A percentile compares a stretch with the other conserved stretches of the same genome.
These are phyloP conservation scores for Clavispora fructus DNA, from an alignment of 805 yeast genomes.

Conservation along the genomic window DNA sequence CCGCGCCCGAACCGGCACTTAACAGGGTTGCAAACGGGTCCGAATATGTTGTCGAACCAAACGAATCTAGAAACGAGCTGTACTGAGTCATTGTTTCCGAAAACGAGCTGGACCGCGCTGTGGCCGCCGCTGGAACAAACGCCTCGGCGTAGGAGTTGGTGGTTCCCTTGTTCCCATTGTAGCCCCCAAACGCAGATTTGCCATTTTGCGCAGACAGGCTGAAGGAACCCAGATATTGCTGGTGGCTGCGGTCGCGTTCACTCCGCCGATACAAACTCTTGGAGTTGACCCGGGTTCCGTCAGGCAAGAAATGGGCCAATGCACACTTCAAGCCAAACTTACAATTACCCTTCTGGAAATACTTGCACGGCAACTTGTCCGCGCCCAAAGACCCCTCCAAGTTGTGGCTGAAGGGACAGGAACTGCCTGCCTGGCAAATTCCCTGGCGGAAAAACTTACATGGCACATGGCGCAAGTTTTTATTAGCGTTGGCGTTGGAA, in stretches of 20 bases:
- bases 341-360: conserved; percentile 94
- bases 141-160: background rate
- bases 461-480: conserved; percentile 87
- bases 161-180: background rate
- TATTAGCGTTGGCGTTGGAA: conserved; percentile 8
- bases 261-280: conserved; percentile 12
- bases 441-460: conserved; percentile 93
- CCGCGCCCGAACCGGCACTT: background rate
- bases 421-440: conserved; percentile 86
- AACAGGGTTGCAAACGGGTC: background rate
- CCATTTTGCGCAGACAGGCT: background rate
- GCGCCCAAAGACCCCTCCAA: conserved; percentile 47
- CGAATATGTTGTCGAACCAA: background rate
- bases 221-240: background rate
- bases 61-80: background rate
- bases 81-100: background rate
- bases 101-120: background rate
- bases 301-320: conserved; percentile 83
- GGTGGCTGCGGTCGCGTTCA: background rate
- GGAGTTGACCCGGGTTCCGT: conserved; percentile 75
- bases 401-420: conserved; percentile 89
- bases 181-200: background rate
- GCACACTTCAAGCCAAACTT: conserved; percentile 95
- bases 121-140: background rate
- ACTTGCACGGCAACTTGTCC: conserved; percentile 75